Conservation (phyloP, 1,284 basidiomycete genomes). For the Anthracocystis panici-leucophaei region DNA sequence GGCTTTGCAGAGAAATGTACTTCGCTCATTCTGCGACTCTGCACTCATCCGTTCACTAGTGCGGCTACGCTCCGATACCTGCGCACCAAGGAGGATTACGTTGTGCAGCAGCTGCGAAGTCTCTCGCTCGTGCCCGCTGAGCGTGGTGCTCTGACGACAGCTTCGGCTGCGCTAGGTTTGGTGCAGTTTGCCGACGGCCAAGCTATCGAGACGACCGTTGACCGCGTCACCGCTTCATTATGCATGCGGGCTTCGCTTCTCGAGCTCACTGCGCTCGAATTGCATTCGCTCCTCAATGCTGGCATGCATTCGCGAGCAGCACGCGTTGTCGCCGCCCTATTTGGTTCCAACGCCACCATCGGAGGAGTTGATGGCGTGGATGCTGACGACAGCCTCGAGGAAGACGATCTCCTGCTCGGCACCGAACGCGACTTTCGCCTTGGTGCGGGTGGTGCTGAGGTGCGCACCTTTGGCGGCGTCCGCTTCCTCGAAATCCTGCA, state of each 20-base stretch:
- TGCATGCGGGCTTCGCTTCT: constrained; percentile 86
- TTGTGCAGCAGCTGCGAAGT: constrained; percentile 82
- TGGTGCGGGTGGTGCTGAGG: constrained; percentile 35
- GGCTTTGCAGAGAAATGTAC: constrained; percentile 88
- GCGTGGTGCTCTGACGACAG: constrained; percentile 25
- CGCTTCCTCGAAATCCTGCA: constrained; percentile 90
- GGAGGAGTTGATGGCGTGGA: constrained; percentile 26
- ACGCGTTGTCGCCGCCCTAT: constrained; percentile 60
- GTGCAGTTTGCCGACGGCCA: constrained; percentile 80
- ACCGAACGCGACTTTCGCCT: constrained; percentile 48
- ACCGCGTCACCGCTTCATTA: constrained; percentile 82
- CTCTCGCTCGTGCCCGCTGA: constrained; percentile 73
- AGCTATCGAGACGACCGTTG: constrained; percentile 80
- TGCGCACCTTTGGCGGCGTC: constrained; percentile 74
- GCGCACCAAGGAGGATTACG: constrained; percentile 88
- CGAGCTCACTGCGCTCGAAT: constrained; percentile 86
- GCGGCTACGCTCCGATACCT: constrained; percentile 87
- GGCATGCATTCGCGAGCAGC: constrained; percentile 71
- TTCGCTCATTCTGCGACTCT: constrained; percentile 85
- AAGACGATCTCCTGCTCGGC: constrained; percentile 46
- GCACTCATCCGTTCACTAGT: constrained; percentile 84
- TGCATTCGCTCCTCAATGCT: constrained; percentile 85
- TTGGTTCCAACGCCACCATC: constrained; percentile 51
- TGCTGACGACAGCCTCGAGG: constrained; percentile 37
- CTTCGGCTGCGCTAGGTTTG: constrained; percentile 74